Evolutionary conservation across 192 early-diverging fungal genomes (phyloP), one percentile per base, ranked within the genome.

Genomic region (Coemansia sp.): DNA sequence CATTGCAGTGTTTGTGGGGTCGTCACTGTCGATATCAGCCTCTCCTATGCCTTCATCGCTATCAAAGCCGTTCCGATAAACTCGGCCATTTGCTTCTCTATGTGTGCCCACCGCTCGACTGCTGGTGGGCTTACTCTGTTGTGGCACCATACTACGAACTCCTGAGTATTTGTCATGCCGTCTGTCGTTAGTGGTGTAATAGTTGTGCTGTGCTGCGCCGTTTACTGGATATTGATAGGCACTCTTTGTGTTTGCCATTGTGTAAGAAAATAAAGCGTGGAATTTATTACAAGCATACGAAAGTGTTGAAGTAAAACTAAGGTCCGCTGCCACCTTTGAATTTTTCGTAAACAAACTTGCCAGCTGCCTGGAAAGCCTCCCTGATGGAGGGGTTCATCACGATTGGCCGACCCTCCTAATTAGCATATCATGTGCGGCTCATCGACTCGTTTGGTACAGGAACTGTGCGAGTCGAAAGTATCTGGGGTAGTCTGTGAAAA

Each of bases 1-100:
- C 78, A 81, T 81, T 8, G 78, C 78, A 9, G 74, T 81, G 64
- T 81, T 81, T 50, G 73, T 71, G 19, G 78, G 78, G 70, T 81
- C 78, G 50, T 80, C 69, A 59, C 69, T 64, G 54, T 74, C 61
- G 23, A 60, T 46, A 5, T 53, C 63, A 19, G 62, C 66, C 31
- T 51, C 62, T 7, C 24, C 52, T 32, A 29, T 30, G 46, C 50
- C 61, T 25, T 58, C 50, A 24, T 53, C 67, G 27, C 50, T 61
- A 27, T 21, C 23, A 50, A 33, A 14, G 2, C 53, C 63, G 9
- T 30, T 21, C 10, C 63, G 21, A 23, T 14, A 4, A 29, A 29
- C 20, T 14, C 57, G 39, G 23, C 17, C 10, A 36, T 53, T 63
- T 46, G 25, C 27, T 30, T 33, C 21, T 27, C 30, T 23, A 6